phyloP scores from a whole-genome alignment of 164 flowering plant species.

The Amborella trichopoda region DNA sequence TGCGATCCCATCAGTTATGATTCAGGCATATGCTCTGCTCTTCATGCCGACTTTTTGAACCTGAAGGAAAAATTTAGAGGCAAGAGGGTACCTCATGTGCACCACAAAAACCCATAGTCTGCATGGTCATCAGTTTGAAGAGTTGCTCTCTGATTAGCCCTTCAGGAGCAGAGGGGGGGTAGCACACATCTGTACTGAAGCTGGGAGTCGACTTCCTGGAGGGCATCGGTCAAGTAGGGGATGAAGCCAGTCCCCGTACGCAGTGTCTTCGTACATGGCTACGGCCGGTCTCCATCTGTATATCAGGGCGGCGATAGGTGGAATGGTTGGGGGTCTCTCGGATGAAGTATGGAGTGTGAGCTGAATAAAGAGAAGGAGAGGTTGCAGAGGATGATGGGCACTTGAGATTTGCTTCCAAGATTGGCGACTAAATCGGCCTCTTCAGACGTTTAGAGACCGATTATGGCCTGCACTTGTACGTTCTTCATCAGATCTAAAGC shows the following conservation, averaged over 20 bases:
- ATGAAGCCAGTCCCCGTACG: conserved; percentile 12
- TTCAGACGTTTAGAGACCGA: conserved; percentile 8
- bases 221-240: conserved; percentile 14
- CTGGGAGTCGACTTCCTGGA: background rate
- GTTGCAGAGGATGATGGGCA: conserved; percentile 12
- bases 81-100: conserved; percentile 8
- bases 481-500: conserved; percentile 12
- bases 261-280: conserved; percentile 11
- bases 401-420: conserved; percentile 12
- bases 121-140: conserved; percentile 11
- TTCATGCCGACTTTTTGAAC: conserved; percentile 8
- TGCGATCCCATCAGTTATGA: conserved; percentile 11
- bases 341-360: conserved; percentile 10
- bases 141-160: conserved; percentile 9
- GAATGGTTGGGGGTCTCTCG: conserved; percentile 9
- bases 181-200: conserved; percentile 10
- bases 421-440: conserved; percentile 7
- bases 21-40: conserved; percentile 12
- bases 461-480: conserved; percentile 7
- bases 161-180: conserved; percentile 4
- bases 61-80: conserved; percentile 9
- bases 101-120: conserved; percentile 16
- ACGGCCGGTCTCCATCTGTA: conserved; percentile 13
- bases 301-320: conserved; percentile 8
- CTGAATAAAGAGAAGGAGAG: conserved; percentile 15